Base-by-base conservation (phyloP, 202 grass and related monocot genomes). In the Saccharum hybrid region DNA sequence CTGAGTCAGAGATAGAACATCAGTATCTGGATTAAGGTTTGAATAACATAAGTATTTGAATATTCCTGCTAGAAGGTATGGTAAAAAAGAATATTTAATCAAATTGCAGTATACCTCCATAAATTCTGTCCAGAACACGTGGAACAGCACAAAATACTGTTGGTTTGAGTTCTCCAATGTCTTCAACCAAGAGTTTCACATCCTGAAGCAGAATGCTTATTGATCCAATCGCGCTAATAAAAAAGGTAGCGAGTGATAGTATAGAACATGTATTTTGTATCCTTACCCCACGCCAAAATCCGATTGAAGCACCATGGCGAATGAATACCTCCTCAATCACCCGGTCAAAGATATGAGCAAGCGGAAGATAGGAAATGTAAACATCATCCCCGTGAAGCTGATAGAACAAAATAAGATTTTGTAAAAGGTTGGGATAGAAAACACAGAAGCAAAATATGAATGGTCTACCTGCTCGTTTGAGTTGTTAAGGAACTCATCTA, bases 321-420 rank as follows among this genome's bases (percentile, higher is more conserved):
- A 99, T 99, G 84, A 99, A 92, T 68, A 96, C 38, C 79, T 99
- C 96, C 79, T 99, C 96, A 66, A 99, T 87, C 43, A 92, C 88
- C 3, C 93, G 96, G 68, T 99, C 96, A 88, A 99, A 99, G 57
- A 99, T 94, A 89, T 99, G 96, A 42, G 96, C 96, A 54, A 99
- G 91, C 0, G 96, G 96, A 64, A 99, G 90, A 85, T 96, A 99
- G 13, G 96, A 99, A 75, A 99, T 57, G 68, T 92, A 99, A 71
- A 93, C 81, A 80, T 98, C 96, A 77, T 81, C 78, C 23, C 80
- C 86, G 16, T 39, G 8, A 83, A 98, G 63, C 96, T 98, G 85
- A 81, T 78, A 64, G 37, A 68, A 72, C 2, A 76, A 41, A 74
- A 63, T 41, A 18, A 80, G n/a, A 68, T 33, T 71, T 71, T 76